Conservation (phyloP, 208 protist species). For the Leishmania tarentolae region DNA sequence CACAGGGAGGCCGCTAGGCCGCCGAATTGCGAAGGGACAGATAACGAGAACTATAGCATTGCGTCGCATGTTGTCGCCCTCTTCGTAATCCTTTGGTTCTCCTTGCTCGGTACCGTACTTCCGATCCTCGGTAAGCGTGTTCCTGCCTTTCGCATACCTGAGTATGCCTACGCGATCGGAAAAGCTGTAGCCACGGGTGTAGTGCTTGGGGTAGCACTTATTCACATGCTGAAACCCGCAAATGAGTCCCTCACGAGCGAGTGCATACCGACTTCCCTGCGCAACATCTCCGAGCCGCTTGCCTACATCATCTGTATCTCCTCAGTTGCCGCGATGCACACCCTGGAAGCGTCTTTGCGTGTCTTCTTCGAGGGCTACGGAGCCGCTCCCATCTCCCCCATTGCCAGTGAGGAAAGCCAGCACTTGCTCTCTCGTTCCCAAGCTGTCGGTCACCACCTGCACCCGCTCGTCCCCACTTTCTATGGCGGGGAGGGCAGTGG, state of each 20-base stretch:
- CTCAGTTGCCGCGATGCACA: constrained; percentile 41
- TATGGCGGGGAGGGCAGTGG: constrained; percentile 1
- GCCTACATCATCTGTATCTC: constrained; percentile 42
- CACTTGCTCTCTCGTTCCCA: constrained; percentile 21
- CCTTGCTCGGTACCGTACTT: constrained; percentile 43
- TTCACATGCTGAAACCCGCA: constrained; percentile 55
- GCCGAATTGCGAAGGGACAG: constrained; percentile 4
- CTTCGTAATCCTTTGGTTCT: constrained; percentile 23
- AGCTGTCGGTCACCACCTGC: constrained; percentile 4
- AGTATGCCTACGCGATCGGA: constrained; percentile 49
- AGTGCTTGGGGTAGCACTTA: constrained; percentile 51
- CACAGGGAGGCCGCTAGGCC: neutral
- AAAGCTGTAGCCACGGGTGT: constrained; percentile 67
- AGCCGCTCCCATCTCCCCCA: neutral
- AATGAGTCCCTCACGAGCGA: constrained; percentile 34
- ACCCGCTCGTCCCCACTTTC: constrained; percentile 1
- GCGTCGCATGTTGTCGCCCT: constrained; percentile 23
- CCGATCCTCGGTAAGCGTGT: constrained; percentile 54
- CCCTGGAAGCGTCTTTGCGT: constrained; percentile 29
- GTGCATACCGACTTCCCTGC: constrained; percentile 17
- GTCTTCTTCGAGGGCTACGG: constrained; percentile 10
- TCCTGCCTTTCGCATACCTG: constrained; percentile 27
- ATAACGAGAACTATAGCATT: constrained; percentile 21
- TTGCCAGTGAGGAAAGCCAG: constrained; percentile 22
- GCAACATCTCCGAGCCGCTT: constrained; percentile 17